phyloP scores from a whole-genome alignment of 345 rosid genomes.

The Corchorus olitorius region DNA sequence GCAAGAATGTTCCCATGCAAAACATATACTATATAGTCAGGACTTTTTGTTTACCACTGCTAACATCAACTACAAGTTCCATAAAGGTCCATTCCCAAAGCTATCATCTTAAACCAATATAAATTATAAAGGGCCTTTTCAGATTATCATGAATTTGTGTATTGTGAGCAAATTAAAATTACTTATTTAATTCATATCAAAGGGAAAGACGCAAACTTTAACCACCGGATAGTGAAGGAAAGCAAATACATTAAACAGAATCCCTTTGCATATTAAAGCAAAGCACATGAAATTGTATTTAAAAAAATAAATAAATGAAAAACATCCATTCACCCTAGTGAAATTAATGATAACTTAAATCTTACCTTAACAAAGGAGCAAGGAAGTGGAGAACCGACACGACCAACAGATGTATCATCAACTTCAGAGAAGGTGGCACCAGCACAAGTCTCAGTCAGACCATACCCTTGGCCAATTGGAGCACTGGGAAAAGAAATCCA shows the following conservation, averaged over 20 bases:
- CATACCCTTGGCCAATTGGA: slow-evolving; percentile 99
- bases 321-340: slow-evolving; percentile 10
- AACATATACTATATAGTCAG: background rate
- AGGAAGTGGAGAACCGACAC: slow-evolving; percentile 98
- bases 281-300: background rate
- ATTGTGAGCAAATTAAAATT: background rate
- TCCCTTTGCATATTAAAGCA: background rate
- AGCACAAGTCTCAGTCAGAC: slow-evolving; percentile 98
- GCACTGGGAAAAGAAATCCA: slow-evolving; percentile 54
- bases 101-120: slow-evolving; percentile 1
- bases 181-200: background rate
- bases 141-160: background rate
- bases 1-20: background rate
- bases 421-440: slow-evolving; percentile 98
- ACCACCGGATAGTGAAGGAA: background rate
- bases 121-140: slow-evolving; percentile 2
- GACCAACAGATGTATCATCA: slow-evolving; percentile 94
- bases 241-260: background rate
- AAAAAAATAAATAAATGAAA: background rate
- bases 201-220: slow-evolving; percentile 1
- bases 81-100: slow-evolving; percentile 1
- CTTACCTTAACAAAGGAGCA: slow-evolving; percentile 90
- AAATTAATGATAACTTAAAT: background rate
- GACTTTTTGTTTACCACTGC: background rate
- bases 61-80: background rate